Conservation (phyloP, 805 yeast genomes). For the Starmerella potacharoeniae region DNA sequence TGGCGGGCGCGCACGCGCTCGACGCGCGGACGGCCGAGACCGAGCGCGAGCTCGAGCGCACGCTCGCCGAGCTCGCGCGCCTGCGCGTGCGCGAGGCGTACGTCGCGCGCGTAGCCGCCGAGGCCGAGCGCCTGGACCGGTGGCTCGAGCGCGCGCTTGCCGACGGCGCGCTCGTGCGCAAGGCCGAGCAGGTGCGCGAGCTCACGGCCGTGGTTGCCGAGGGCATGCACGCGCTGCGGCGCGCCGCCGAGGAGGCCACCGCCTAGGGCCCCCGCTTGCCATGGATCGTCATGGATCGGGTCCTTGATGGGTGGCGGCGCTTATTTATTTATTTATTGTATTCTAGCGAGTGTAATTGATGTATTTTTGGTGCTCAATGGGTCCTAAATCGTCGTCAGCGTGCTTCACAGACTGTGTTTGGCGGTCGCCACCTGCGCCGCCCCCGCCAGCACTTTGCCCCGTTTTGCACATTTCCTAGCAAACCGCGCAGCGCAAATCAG, state of each 20-base stretch:
- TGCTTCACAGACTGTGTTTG: no score
- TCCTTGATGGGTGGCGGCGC: not conserved
- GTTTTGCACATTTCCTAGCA: no score
- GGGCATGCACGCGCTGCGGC: constrained; percentile 1
- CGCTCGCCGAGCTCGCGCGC: not conserved
- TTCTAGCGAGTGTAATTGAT: no score
- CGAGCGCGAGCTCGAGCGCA: constrained; percentile 1
- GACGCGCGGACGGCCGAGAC: not conserved
- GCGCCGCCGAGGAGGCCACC: not conserved
- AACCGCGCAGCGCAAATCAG: no score
- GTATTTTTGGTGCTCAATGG: no score
- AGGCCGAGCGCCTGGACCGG: not conserved
- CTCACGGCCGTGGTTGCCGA: not conserved
- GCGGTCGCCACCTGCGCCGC: no score
- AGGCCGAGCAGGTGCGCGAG: not conserved
- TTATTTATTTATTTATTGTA: not conserved
- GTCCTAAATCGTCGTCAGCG: no score
- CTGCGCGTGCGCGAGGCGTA: not conserved
- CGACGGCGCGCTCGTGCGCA: not conserved
- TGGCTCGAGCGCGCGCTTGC: constrained; percentile 9
- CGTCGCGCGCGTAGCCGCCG: not conserved
- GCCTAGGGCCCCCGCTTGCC: not conserved
- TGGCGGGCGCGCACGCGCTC: constrained; percentile 4
- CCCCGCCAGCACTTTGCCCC: no score
- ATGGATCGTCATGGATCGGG: no score